Base-by-base conservation (phyloP, 768 basidiomycete genomes). In the Boletus pseudopeckii region DNA sequence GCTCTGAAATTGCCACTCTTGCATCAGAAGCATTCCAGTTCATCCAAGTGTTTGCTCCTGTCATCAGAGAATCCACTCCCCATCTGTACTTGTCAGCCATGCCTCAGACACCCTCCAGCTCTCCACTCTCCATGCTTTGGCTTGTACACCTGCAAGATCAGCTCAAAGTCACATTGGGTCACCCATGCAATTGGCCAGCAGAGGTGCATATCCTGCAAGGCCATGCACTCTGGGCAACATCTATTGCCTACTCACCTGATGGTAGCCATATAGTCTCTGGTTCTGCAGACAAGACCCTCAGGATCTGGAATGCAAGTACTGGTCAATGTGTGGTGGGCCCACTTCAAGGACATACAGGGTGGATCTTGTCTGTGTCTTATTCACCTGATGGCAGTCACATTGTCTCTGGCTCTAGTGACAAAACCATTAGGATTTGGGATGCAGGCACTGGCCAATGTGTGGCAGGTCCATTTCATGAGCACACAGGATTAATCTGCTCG, bases 381-480 rank as follows among this genome's bases (percentile, higher is more conserved):
- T 41, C 24, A 5, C 41, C 41, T 26, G 24, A 26, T 42, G 41
- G 40, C 1, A 15, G 4, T 8, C 22, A 41, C 3, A 24, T 41
- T 24, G 22, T 24, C 14, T 24, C 40, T 24, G 14, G 22, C 22
- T 41, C 40, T 9, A 0, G 2, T 0, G 40, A 41, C 40, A 24
- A 7, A 0, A 62, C 52, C 8, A 39, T 65, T 7, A 54, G 52
- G 41, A 14, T 57, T 9, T 62, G 61, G 61, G 20, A 54, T 41
- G 0, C 38, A 26, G n/a, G 1, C 14, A 44, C 46, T 43, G 30
- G 57, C 28, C 37, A 45, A 11, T 33, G 41, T 48, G 11, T 63
- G 43, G 48, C 45, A 34, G 56, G 48, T 38, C 48, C 53, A 32
- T 26, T 51, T 6, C 36, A 55, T 4, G 52, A 43, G 5, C 41